Base-by-base conservation (phyloP, 2,329 filamentous ascomycete species). In the Phaeosphaeria sp. region DNA sequence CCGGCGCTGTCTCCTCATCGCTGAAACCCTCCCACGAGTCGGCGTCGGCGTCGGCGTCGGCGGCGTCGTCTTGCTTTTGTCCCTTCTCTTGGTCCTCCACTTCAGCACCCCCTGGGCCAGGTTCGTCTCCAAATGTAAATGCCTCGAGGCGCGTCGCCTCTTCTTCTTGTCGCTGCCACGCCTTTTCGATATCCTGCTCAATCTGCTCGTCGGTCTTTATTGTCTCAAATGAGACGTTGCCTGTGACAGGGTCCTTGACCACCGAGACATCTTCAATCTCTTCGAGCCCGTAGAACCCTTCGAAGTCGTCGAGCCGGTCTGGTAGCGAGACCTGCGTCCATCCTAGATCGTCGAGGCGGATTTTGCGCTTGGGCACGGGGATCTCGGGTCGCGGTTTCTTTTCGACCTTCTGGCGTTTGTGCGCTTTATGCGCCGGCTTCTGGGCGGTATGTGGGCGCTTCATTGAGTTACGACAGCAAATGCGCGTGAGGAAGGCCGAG, bases 261-360 rank as follows among this genome's bases (percentile, higher is more conserved):
- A 99, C 84, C 27, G 97, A 91, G 1, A 99, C 91, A 51, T 91
- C 92, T 17, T 96, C 91, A 47, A 98, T 89, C 70, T 98, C 93
- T 71, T 99, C 93, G 1, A 99, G 80, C 0, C 91, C 93, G 68
- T 89, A 96, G 76, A 99, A 97, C 0, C 95, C 95, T 63, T 96
- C 93, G n/a, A 91, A 91, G 78, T 97, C 92, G 46, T 94, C 88
- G 67, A 93, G 83, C 72, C 90, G 88, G 71, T 93, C 90, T 6
- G 92, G 91, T 67, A 90, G 80, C 36, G 80, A 73, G 3, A 95
- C 87, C 20, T 87, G 82, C 60, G 84, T 85, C 88, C 88, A 90
- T 69, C 81, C 78, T 55, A 90, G 78, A 41, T 84, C 80, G 58
- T 88, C 82, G 33, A 85, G 68, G 39, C 74, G 71, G 17, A 80